Evolutionary conservation across 2,329 filamentous ascomycete species (phyloP), one percentile per base, ranked within the genome.

Genomic region (Pseudocercospora fijiensis): DNA sequence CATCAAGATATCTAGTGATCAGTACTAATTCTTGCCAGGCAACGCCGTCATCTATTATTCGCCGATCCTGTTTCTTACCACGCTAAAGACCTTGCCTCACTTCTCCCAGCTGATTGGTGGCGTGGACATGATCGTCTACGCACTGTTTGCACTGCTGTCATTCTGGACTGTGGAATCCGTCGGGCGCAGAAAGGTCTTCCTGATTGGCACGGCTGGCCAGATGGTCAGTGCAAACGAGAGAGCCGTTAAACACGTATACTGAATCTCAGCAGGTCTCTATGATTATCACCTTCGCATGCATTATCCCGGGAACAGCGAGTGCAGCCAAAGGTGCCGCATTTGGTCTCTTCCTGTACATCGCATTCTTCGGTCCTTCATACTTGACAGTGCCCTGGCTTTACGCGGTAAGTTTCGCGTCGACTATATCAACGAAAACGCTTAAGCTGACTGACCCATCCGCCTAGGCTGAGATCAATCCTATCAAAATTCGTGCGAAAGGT

Each of bases 291-390:
- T 77, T 79, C 56, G 77, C 71, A 6, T 77, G 76, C 65, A 67
- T 79, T 20, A 77, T 79, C 18, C 76, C 77, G 27, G 45, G 58
- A 30, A 60, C 58, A 20, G 37, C 58, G 6, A 30, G 45, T 16
- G 27, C 52, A 27, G 37, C 52, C 41, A 45, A 81, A 65, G 79
- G 80, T 41, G 80, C 81, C 0, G 80, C 82, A 11, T 86, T 88
- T 3, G 87, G 87, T 63, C 65, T 90, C 11, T 90, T 90, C 76
- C 82, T 85, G 2, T 90, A 88, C 76, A 89, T 89, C 70, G 85
- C 86, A 3, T 86, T 85, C 59, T 90, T 89, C 66, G 87, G 86
- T 45, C 86, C 86, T 0, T 86, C 82, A 11, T 68, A 65, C 61
- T 58, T 69, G 9, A 66, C 67, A n/a, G 55, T 69, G 26, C 67